Base-by-base conservation (phyloP, 345 rosid species). In the Toxicodendron radicans region DNA sequence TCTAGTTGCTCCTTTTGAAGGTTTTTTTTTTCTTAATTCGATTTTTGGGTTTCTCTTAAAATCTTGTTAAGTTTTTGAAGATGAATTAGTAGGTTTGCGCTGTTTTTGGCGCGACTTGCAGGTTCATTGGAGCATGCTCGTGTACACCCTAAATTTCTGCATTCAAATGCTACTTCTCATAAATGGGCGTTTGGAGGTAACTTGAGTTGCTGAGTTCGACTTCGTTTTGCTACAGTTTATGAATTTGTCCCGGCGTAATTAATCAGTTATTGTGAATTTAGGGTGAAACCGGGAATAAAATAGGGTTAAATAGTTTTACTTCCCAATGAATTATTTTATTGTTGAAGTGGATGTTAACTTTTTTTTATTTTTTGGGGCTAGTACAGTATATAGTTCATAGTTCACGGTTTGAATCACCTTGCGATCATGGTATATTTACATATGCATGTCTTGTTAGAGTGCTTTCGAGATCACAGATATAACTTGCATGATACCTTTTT, bases 181-280 rank as follows among this genome's bases (percentile, higher is more conserved):
- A 95, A 95, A 76, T 93, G 98, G 99, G 96, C 96, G n/a, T 91
- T 95, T 83, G 99, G 98, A 83, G 99, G 99, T 93, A 58, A 68
- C 46, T 27, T 10, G 13, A 35, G 30, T 54, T 20, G 33, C 61
- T 57, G 66, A 78, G 35, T 38, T 38, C 52, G 7, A 51, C n/a
- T 51, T 12, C 54, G 4, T 51, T 51, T 16, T 38, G 43, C 54
- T 51, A 4, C 18, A 51, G 7, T 14, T 13, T 51, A 4, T 38
- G 54, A 51, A 65, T 18, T 65, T 61, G 5, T 61, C 21, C 38
- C 52, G 52, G 59, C 46, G 4, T 67, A 18, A 66, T 20, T 38
- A 57, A 30, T 27, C 62, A 21, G 13, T 59, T 59, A 5, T 57
- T 16, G n/a, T 27, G 41, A 30, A 27, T 6, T 43, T 45, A 30